A percentile compares a stretch with the other conserved stretches of the same genome.
These are phyloP conservation scores for Citeromyces siamensis DNA, from an alignment of 1,139 yeast species.

Conservation along the genomic window DNA sequence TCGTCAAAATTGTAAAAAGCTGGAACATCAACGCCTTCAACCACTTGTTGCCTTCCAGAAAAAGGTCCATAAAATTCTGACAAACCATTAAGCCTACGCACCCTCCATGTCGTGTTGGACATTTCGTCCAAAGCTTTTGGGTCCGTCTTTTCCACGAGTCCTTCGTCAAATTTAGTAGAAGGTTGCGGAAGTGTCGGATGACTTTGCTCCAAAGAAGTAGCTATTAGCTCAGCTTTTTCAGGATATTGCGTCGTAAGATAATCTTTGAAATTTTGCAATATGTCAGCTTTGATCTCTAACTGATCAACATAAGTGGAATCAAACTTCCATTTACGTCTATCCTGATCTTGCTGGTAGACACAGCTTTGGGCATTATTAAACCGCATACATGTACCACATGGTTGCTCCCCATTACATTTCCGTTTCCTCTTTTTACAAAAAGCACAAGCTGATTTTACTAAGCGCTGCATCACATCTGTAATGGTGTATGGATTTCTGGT, in stretches of 20 bases:
- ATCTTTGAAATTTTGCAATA: slow-evolving; percentile 12
- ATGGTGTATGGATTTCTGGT: no score
- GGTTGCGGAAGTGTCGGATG: slow-evolving; percentile 9
- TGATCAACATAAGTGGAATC: slow-evolving; percentile 17
- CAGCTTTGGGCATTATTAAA: slow-evolving; percentile 12
- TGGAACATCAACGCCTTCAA: slow-evolving; percentile 11
- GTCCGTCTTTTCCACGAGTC: slow-evolving; percentile 8
- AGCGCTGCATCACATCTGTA: no score
- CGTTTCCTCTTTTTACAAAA: slow-evolving; percentile 15
- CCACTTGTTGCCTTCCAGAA: slow-evolving; percentile 16
- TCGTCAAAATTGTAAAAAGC: slow-evolving; percentile 4
- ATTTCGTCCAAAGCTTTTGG: slow-evolving; percentile 16
- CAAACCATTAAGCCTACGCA: slow-evolving; percentile 12
- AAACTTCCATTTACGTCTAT: slow-evolving; percentile 18
- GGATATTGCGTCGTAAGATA: slow-evolving; percentile 12
- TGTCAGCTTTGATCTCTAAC: slow-evolving; percentile 13
- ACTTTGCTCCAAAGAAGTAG: slow-evolving; percentile 4
- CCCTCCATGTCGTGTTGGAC: slow-evolving; percentile 17
- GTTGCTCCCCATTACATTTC: slow-evolving; percentile 18
- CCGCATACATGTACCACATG: slow-evolving; percentile 17
- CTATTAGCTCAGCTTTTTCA: slow-evolving; percentile 7
- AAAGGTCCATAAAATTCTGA: slow-evolving; percentile 19
- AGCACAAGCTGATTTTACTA: slow-evolving; percentile 14
- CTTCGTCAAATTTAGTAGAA: slow-evolving; percentile 2
- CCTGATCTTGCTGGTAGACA: slow-evolving; percentile 12